Percentiles rank a stretch among this genome's conserved stretches.
Conservation (phyloP, 1,284 basidiomycete species). For the Cystobasidium sp. region DNA sequence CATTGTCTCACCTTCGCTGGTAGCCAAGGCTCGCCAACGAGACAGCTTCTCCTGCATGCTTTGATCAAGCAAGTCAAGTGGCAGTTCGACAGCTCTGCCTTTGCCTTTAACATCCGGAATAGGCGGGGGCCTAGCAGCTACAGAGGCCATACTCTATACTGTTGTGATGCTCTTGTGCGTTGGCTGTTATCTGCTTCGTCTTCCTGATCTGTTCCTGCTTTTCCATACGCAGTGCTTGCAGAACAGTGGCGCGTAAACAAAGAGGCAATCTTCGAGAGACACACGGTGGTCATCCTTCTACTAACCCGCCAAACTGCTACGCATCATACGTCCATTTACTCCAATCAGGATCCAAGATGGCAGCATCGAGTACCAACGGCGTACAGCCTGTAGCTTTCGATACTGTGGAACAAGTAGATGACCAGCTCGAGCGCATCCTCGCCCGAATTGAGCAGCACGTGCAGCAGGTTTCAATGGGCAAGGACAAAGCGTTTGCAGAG, state of each 20-base stretch:
- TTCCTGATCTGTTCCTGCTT: no score
- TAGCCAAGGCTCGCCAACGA: not conserved
- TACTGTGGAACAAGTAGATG: constrained; percentile 9
- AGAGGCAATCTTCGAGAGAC: not conserved
- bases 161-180: not conserved
- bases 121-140: not conserved
- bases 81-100: not conserved
- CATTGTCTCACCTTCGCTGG: not conserved
- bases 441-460: constrained; percentile 14
- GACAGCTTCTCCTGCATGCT: constrained; percentile 12
- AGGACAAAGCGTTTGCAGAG: constrained; percentile 7
- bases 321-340: not conserved
- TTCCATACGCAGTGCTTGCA: no score
- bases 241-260: constrained; percentile 11
- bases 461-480: not conserved
- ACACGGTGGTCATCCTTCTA: not conserved
- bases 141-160: not conserved
- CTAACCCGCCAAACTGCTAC: no score
- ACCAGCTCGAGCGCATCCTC: not conserved
- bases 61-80: not conserved
- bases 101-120: constrained; percentile 8
- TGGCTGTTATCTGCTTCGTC: no score
- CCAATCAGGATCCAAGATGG: not conserved
- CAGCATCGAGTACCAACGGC: not conserved
- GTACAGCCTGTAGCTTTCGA: constrained; percentile 30